A percentile compares a stretch with the other conserved stretches of the same genome.
These are phyloP conservation scores for Rhododendron ferrugineum DNA, from an alignment of 148 eudicot genomes.

Conservation along the genomic window DNA sequence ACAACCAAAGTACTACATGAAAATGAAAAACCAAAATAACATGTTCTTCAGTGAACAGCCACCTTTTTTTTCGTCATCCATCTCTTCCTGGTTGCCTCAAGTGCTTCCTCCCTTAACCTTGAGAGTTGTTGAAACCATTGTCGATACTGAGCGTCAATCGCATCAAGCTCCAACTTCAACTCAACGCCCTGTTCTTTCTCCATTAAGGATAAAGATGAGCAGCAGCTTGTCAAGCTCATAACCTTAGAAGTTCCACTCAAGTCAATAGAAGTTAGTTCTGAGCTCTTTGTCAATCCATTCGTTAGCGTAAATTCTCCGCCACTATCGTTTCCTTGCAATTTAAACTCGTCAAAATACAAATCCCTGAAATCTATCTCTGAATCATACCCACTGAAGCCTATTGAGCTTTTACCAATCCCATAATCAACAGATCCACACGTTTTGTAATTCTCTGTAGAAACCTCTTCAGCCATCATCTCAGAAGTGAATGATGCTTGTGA, in stretches of 20 bases:
- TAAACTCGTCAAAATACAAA: constrained; percentile 24
- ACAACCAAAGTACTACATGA: not conserved
- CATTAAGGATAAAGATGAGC: constrained; percentile 30
- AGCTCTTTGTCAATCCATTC: constrained; percentile 25
- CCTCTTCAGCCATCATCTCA: constrained; percentile 25
- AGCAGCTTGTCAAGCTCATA: constrained; percentile 38
- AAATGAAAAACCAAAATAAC: not conserved
- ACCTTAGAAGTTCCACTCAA: constrained; percentile 20
- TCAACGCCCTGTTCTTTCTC: constrained; percentile 34
- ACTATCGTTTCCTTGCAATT: constrained; percentile 21
- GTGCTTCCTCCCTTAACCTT: constrained; percentile 45
- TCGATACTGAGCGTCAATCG: constrained; percentile 52
- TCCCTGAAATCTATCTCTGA: constrained; percentile 35
- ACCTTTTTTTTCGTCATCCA: constrained; percentile 55
- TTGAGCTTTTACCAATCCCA: constrained; percentile 19
- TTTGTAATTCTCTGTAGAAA: constrained; percentile 12
- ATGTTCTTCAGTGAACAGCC: constrained; percentile 15
- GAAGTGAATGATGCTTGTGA: constrained; percentile 31
- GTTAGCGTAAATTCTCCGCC: constrained; percentile 17
- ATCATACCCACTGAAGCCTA: constrained; percentile 21
- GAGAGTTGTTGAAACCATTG: constrained; percentile 57
- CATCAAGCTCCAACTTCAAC: constrained; percentile 51
- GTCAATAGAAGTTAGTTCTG: constrained; percentile 20
- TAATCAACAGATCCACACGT: constrained; percentile 11
- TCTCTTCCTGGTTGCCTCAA: constrained; percentile 55